These are phyloP conservation scores for Clavulina sp. DNA, from an alignment of 768 basidiomycete species.

Conservation along the genomic window DNA sequence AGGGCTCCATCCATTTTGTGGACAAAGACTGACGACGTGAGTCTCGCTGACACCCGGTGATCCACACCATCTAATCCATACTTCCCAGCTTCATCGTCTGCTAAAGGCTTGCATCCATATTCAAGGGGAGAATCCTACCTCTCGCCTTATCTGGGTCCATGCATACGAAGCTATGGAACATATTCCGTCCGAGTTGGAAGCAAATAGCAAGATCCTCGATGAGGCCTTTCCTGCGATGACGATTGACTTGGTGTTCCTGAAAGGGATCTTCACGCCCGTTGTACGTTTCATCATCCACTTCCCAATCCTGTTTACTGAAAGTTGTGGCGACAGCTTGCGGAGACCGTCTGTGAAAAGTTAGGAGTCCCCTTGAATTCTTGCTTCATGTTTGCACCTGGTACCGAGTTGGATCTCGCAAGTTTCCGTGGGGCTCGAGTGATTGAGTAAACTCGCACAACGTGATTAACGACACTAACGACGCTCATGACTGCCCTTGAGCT, in stretches of 20 bases:
- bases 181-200: constrained; percentile 53
- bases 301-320: not conserved
- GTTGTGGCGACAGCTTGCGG: constrained; percentile 3
- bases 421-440: too few species aligned
- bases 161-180: constrained; percentile 36
- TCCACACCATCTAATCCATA: not conserved
- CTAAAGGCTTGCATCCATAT: constrained; percentile 54
- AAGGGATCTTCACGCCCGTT: constrained; percentile 4
- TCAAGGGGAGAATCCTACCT: constrained; percentile 48
- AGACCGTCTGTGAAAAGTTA: constrained; percentile 5
- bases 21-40: constrained; percentile 48
- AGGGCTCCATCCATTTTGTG: constrained; percentile 41
- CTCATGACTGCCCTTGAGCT: too few species aligned
- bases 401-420: too few species aligned
- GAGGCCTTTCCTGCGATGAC: constrained; percentile 39
- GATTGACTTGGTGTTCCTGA: constrained; percentile 6
- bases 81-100: constrained; percentile 39
- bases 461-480: too few species aligned
- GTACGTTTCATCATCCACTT: constrained; percentile 1
- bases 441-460: too few species aligned
- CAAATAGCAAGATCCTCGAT: constrained; percentile 48
- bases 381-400: too few species aligned
- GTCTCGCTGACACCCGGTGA: constrained; percentile 7
- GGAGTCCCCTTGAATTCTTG: too few species aligned
- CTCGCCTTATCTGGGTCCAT: constrained; percentile 49